Conservation (phyloP, 192 early-diverging fungal genomes). For the Entomortierella chlamydospora region DNA sequence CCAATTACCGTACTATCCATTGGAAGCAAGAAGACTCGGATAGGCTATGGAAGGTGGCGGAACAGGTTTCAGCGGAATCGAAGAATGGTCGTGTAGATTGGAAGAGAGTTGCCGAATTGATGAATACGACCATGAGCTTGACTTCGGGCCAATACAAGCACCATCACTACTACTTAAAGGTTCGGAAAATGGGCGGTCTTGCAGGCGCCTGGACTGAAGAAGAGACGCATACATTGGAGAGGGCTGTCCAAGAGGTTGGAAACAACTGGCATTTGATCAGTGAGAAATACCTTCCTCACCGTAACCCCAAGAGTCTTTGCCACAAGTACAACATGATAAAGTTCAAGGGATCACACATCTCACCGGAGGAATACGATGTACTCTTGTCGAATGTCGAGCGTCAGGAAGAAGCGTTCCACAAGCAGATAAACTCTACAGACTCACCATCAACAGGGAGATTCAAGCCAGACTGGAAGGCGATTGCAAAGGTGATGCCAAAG, state of each 20-base stretch:
- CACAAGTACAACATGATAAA: conserved; percentile 35
- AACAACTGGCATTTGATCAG: conserved; percentile 26
- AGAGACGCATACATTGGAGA: conserved; percentile 25
- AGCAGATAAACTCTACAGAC: background rate
- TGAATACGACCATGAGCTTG: conserved; percentile 7
- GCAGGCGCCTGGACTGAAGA: conserved; percentile 15
- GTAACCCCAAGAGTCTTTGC: conserved; percentile 39
- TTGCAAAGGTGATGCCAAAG: conserved; percentile 37
- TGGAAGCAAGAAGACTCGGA: conserved; percentile 50
- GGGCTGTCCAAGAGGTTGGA: conserved; percentile 26
- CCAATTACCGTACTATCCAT: background rate
- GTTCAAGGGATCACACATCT: conserved; percentile 21
- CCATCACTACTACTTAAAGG: conserved; percentile 36
- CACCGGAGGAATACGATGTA: conserved; percentile 28
- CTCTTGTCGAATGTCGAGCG: conserved; percentile 23
- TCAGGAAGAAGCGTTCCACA: conserved; percentile 20
- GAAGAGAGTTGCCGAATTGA: conserved; percentile 11
- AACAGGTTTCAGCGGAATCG: background rate
- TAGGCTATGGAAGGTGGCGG: conserved; percentile 22
- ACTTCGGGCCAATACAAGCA: conserved; percentile 27
- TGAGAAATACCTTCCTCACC: conserved; percentile 15
- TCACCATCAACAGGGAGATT: conserved; percentile 1
- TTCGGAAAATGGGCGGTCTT: conserved; percentile 1
- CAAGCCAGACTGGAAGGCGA: conserved; percentile 18
- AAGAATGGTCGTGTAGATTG: conserved; percentile 5